Evolutionary conservation across 257 asterid genomes (phyloP), one percentile per base, ranked within the genome.

Genomic region (Primulina huaijiensis): DNA sequence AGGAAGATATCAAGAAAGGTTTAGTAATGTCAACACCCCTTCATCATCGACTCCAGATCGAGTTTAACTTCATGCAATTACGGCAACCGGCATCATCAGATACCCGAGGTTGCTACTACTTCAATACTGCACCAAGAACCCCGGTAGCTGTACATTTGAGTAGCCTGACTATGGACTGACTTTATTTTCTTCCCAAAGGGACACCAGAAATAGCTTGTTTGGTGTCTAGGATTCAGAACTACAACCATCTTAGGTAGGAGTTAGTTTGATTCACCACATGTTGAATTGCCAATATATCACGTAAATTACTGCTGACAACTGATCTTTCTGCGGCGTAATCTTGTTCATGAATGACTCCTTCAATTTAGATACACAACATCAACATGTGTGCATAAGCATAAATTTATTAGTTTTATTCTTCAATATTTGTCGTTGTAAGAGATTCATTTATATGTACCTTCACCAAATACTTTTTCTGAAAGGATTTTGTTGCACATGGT

Each of bases 31-130:
- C 96, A 35, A 80, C 88, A 0, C 95, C 90, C 7, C 81, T 93
- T 75, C 95, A 93, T 78, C 98, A 93, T 37, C 87, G 96, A 34
- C 83, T 93, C 23, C 99, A 90, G 89, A 90, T 93, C 31, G 99
- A 93, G 80, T 85, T 93, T 70, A 96, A 93, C 80, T 93, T 78
- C 80, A 90, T 97, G 3, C 70, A 80, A 25, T 58, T 59, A 35
- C 84, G 74, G 46, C 75, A 46, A 65, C 62, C 70, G 2, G 61
- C 69, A 19, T 59, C 74, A n/a, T 65, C 67, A 1, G 29, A 52
- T 68, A 38, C 63, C 63, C 0, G 62, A 74, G 69, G 71, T 53
- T 60, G 72, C 33, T 20, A 16, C 53, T 65, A 35, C 67, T 55
- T 10, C 34, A 33, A 8, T 58, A 67, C 67, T 0, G 38, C 50